Percentiles rank a stretch among this genome's conserved stretches.
Conservation (phyloP, 768 basidiomycete genomes). For the Amanita pseudoporphyria region DNA sequence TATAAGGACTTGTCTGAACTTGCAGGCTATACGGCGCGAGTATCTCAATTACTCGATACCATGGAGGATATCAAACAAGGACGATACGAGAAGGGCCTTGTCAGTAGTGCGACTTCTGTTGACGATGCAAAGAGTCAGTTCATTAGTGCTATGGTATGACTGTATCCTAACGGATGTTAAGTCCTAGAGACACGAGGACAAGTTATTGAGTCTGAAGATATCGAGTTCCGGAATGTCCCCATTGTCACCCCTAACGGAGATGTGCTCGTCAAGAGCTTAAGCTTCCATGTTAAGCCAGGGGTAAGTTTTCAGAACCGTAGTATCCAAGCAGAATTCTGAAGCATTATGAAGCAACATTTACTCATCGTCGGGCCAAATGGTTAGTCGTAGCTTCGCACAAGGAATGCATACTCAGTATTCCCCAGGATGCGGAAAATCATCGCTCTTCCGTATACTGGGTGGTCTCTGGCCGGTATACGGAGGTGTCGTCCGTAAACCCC, state of each 20-base stretch:
- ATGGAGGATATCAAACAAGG: constrained; percentile 82
- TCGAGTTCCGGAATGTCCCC: constrained; percentile 87
- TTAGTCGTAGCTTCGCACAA: constrained; percentile 14
- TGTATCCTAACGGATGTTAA: constrained; percentile 18
- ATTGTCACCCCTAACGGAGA: constrained; percentile 97
- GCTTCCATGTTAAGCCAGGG: constrained; percentile 84
- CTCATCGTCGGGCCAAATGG: constrained; percentile 95
- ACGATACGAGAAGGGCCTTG: constrained; percentile 81
- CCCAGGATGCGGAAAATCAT: constrained; percentile 78
- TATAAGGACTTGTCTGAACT: constrained; percentile 96
- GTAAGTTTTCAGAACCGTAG: constrained; percentile 31
- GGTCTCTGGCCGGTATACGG: constrained; percentile 88
- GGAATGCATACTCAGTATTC: not conserved
- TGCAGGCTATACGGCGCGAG: constrained; percentile 91
- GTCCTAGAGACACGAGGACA: constrained; percentile 74
- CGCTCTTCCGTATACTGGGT: constrained; percentile 90
- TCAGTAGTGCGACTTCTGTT: constrained; percentile 61
- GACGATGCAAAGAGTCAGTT: constrained; percentile 69
- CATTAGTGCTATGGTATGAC: not conserved
- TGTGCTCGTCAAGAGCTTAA: constrained; percentile 73
- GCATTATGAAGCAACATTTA: constrained; percentile 62
- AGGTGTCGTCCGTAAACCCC: constrained; percentile 84
- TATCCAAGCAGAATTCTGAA: not conserved
- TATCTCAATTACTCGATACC: constrained; percentile 80
- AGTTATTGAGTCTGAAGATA: constrained; percentile 79